A percentile compares a stretch with the other conserved stretches of the same genome.
Evolutionary conservation across 495 filamentous ascomycete species (phyloP).

Genomic region (Penicillium crystallinum): DNA sequence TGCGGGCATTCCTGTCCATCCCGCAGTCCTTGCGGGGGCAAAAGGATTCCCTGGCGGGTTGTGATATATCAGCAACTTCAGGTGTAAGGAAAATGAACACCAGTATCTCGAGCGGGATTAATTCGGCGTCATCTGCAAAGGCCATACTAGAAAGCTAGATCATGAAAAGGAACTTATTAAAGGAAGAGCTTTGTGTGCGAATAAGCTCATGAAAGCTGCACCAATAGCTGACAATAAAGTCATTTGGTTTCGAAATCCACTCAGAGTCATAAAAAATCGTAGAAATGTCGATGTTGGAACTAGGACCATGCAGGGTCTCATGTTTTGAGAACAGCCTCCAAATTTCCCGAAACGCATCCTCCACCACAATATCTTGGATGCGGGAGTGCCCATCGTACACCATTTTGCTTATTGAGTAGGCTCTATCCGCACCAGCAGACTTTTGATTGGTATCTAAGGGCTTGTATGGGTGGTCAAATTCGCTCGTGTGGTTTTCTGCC

Average conservation of each 20-base stretch:
- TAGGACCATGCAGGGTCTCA: background rate
- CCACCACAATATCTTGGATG: background rate
- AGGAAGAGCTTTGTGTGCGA: background rate
- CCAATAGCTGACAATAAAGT: background rate
- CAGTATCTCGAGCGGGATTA: background rate
- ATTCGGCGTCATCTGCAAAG: background rate
- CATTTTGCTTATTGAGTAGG: background rate
- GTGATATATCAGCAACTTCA: background rate
- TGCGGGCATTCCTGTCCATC: background rate
- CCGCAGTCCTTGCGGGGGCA: background rate
- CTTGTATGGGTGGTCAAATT: background rate
- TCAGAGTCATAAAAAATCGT: background rate
- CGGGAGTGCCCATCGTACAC: background rate
- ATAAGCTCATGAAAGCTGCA: background rate
- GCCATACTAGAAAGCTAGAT: background rate
- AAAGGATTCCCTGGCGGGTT: background rate
- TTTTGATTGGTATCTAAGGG: background rate
- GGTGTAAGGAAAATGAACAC: background rate
- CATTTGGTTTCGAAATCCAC: background rate
- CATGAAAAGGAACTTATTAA: background rate
- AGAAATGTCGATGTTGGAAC: background rate
- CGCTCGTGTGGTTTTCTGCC: background rate
- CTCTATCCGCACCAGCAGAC: background rate
- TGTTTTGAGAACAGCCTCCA: background rate
- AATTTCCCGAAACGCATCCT: background rate